Evolutionary conservation across 768 basidiomycete species (phyloP).

Genomic region (Russula compacta): DNA sequence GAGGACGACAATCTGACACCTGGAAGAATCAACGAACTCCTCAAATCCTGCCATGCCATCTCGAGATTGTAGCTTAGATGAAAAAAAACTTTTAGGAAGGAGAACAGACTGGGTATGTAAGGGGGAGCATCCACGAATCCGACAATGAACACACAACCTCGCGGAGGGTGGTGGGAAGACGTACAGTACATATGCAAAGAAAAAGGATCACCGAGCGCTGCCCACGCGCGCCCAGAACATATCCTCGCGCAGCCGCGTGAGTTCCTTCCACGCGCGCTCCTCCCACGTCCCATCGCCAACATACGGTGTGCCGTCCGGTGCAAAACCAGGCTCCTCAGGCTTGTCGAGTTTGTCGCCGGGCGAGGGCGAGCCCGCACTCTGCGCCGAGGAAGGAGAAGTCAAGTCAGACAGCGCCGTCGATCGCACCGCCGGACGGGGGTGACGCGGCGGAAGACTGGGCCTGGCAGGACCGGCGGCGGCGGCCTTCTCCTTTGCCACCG

Average conservation of each 20-base stretch:
- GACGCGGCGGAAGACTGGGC: slow-evolving; percentile 5
- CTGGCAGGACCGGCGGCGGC: not conserved
- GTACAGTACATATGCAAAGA: not conserved
- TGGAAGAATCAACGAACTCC: not conserved
- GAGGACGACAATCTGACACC: not conserved
- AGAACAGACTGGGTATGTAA: not conserved
- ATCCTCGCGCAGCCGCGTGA: slow-evolving; percentile 63
- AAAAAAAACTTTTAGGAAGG: not conserved
- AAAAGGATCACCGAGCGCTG: slow-evolving; percentile 28
- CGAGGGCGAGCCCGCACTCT: no score
- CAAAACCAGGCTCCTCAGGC: slow-evolving; percentile 12
- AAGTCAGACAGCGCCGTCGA: not conserved
- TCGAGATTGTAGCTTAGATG: slow-evolving; percentile 8
- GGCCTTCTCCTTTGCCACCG: not conserved
- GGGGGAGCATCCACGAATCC: not conserved
- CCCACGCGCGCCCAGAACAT: slow-evolving; percentile 85
- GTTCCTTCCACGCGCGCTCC: slow-evolving; percentile 76
- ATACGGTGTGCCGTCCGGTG: slow-evolving; percentile 35
- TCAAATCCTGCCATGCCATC: not conserved
- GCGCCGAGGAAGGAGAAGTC: not conserved
- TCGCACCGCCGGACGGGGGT: slow-evolving; percentile 3
- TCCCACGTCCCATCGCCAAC: slow-evolving; percentile 73
- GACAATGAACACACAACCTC: not conserved
- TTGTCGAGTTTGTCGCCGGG: not conserved
- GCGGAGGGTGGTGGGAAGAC: not conserved